These are phyloP conservation scores for Penicillium sumatraense DNA, from an alignment of 2,329 filamentous ascomycete species.

Conservation along the genomic window DNA sequence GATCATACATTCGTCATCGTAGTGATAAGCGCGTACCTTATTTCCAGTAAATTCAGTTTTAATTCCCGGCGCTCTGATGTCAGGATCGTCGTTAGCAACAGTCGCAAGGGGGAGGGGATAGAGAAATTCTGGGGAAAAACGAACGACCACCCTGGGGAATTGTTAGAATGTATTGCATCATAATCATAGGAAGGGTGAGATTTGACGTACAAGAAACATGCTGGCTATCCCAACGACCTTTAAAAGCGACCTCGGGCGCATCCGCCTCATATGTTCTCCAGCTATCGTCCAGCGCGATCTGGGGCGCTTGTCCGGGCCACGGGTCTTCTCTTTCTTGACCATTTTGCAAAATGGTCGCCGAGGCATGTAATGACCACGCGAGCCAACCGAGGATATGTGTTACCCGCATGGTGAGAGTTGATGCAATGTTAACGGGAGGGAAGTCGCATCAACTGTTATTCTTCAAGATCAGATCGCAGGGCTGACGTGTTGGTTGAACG, in stretches of 20 bases:
- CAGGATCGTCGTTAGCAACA: constrained; percentile 10
- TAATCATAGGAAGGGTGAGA: not conserved
- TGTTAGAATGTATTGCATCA: constrained; percentile 15
- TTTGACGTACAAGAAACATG: constrained; percentile 56
- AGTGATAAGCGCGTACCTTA: constrained; percentile 36
- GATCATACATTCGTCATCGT: not conserved
- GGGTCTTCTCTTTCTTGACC: constrained; percentile 44
- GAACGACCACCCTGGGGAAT: constrained; percentile 57
- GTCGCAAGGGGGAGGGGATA: not conserved
- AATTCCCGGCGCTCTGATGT: constrained; percentile 53
- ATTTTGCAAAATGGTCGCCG: constrained; percentile 50
- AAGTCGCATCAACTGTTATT: constrained; percentile 7
- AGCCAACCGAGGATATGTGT: constrained; percentile 11
- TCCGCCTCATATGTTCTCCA: constrained; percentile 58
- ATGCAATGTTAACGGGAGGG: not conserved
- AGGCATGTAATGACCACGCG: constrained; percentile 24
- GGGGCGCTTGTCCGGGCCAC: constrained; percentile 43
- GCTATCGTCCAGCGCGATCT: constrained; percentile 35
- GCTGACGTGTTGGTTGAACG: not conserved
- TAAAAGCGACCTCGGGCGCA: constrained; percentile 62
- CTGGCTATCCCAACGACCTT: constrained; percentile 66
- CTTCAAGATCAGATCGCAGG: not conserved
- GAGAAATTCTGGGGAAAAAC: constrained; percentile 29
- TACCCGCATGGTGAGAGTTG: constrained; percentile 21
- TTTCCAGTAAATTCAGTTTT: constrained; percentile 61